Base-by-base conservation (phyloP, 1,284 basidiomycete genomes). In the Rhodotorula sp. region DNA sequence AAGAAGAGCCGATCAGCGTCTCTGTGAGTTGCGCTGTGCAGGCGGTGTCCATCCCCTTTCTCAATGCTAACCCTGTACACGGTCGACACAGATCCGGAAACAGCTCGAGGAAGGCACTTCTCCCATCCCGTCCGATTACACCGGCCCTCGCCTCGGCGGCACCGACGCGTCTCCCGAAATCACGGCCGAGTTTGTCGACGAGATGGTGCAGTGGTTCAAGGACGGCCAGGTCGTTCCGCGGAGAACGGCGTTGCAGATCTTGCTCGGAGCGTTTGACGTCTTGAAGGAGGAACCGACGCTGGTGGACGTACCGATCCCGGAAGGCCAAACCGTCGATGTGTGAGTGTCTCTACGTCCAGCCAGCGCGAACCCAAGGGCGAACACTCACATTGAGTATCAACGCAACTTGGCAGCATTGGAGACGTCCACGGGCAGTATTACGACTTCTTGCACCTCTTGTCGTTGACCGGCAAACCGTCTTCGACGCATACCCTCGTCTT, bases 171-270 rank as follows among this genome's bases (percentile, higher is more conserved):
- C 34, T 14, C 52, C 54, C 14, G 54, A 31, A 7, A 91, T 94
- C 69, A 90, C 88, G 29, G 81, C 86, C 51, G 86, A 89, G 66
- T 99, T 98, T 82, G 85, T 99, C 74, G 86, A 87, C 74, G 86
- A 84, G 48, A 95, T 98, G 93, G 88, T 98, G 61, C 84, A 90
- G 76, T 91, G 89, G 87, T 98, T 97, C 84, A 97, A 96, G 84
- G 87, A 89, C 58, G 93, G 93, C 34, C 95, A 95, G 81, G 86
- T 89, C 39, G 83, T 98, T 65, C 89, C 93, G 7, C 89, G 89
- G 82, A 85, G 93, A 81, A 65, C 78, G 39, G 93, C 91, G 39
- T 98, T 94, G 94, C 93, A 98, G 83, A 97, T 99, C 78, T 86
- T 95, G 43, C 85, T 99, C 18, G 94, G 92, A 43, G 93, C 92